These are phyloP conservation scores for Linanthus parryae DNA, from an alignment of 148 eudicot species.

Conservation along the genomic window DNA sequence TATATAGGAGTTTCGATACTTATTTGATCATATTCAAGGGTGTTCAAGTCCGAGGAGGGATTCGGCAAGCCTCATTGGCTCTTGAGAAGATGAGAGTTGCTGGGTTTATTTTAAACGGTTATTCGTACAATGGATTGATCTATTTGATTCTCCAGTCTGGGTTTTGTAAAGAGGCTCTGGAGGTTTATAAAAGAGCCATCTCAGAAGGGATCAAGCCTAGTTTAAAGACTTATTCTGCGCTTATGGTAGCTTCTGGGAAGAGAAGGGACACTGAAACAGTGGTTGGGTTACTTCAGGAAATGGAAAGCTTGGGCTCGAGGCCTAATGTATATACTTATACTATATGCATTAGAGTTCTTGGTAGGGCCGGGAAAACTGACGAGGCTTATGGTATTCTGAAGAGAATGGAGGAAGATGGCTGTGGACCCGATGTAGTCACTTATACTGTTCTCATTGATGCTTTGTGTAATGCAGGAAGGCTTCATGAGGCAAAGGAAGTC, in stretches of 20 bases:
- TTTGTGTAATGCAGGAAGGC: constrained; percentile 66
- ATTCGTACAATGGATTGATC: constrained; percentile 88
- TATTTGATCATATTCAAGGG: constrained; percentile 72
- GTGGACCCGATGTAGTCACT: constrained; percentile 84
- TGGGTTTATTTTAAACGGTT: constrained; percentile 71
- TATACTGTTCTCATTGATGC: constrained; percentile 82
- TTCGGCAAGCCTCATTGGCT: constrained; percentile 62
- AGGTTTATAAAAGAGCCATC: constrained; percentile 67
- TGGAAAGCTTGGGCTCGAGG: constrained; percentile 74
- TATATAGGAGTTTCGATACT: constrained; percentile 66
- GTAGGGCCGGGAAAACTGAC: constrained; percentile 45
- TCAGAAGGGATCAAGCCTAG: constrained; percentile 73
- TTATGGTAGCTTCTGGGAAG: constrained; percentile 90
- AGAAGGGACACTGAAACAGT: constrained; percentile 78
- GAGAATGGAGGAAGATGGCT: constrained; percentile 64
- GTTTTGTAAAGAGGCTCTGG: constrained; percentile 59
- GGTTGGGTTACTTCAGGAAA: constrained; percentile 64
- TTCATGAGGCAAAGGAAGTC: constrained; percentile 59
- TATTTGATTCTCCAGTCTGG: constrained; percentile 75
- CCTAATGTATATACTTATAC: constrained; percentile 92
- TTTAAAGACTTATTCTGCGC: constrained; percentile 89
- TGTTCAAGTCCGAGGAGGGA: constrained; percentile 65
- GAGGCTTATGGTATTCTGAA: constrained; percentile 42
- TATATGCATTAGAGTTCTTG: constrained; percentile 79
- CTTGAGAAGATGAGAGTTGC: constrained; percentile 52